A percentile compares a stretch with the other conserved stretches of the same genome.
These are phyloP conservation scores for Stachybotrys chlorohalonatus DNA, from an alignment of 2,329 filamentous ascomycete genomes.

Conservation along the genomic window DNA sequence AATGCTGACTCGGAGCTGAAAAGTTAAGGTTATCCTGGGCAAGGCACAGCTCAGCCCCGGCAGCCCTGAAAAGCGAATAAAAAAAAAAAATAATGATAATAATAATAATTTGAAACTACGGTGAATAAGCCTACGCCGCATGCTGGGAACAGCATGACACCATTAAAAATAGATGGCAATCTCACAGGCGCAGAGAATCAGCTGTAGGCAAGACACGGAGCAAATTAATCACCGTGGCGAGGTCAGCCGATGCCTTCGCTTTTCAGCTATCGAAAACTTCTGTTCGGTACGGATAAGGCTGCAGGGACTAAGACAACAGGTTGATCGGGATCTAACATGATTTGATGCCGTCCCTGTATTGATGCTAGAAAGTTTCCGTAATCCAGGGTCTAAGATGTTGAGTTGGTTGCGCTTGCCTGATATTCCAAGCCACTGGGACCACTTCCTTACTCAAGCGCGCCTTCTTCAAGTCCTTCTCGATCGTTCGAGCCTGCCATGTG, in stretches of 20 bases:
- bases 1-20: too few relatives aligned
- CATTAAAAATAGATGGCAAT: not conserved
- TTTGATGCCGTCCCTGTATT: too few relatives aligned
- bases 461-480: not conserved
- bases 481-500: not conserved
- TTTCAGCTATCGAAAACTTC: not conserved
- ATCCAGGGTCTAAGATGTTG: not conserved
- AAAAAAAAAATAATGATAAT: too few relatives aligned
- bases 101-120: too few relatives aligned
- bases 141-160: too few relatives aligned
- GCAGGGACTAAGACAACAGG: not conserved
- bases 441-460: not conserved
- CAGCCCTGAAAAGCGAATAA: too few relatives aligned
- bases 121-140: too few relatives aligned
- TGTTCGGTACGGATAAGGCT: not conserved
- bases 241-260: not conserved
- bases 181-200: not conserved
- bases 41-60: too few relatives aligned
- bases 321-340: too few relatives aligned
- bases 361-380: not conserved
- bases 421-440: not conserved
- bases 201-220: not conserved
- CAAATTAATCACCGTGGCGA: not conserved
- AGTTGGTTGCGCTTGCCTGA: not conserved
- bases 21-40: too few relatives aligned